Percentiles rank a stretch among this genome's conserved stretches.
Conservation (phyloP, 2,329 filamentous ascomycete genomes). For the Arthrobotrys megalospora region DNA sequence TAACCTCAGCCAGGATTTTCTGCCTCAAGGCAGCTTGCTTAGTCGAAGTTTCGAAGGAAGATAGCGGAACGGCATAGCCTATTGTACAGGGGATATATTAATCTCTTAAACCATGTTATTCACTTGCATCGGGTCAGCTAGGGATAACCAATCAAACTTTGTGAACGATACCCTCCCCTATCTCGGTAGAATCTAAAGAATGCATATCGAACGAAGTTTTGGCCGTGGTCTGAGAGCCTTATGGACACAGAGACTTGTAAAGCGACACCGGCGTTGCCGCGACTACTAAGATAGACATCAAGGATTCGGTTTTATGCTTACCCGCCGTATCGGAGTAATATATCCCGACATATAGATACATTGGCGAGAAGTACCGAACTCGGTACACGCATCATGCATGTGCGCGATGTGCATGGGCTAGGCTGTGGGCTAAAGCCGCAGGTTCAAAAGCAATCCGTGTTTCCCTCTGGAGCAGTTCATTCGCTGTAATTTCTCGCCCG, state of each 20-base stretch:
- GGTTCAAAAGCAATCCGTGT: not conserved
- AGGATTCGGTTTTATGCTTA: not conserved
- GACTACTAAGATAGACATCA: not conserved
- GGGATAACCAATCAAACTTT: not conserved
- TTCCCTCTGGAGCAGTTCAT: not conserved
- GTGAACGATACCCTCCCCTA: not conserved
- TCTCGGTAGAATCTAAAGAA: not conserved
- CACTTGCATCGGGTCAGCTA: not conserved
- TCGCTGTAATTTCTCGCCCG: not conserved
- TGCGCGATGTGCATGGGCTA: not conserved
- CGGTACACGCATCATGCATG: conserved; percentile 21
- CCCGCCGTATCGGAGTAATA: conserved; percentile 32
- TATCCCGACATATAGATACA: conserved; percentile 43
- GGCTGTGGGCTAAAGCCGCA: conserved; percentile 13
- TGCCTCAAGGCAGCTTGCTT: not conserved
- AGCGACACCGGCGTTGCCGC: not conserved
- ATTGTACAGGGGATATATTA: not conserved
- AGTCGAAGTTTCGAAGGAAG: conserved; percentile 11
- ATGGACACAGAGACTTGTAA: not conserved
- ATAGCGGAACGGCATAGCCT: conserved; percentile 15
- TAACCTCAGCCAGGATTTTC: conserved; percentile 32
- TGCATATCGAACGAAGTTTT: not conserved
- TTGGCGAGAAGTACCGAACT: conserved; percentile 50
- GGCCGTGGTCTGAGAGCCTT: not conserved
- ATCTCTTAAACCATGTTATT: conserved; percentile 9